Evolutionary conservation across 805 yeast species (phyloP).

Genomic region (Candida tibetensis): DNA sequence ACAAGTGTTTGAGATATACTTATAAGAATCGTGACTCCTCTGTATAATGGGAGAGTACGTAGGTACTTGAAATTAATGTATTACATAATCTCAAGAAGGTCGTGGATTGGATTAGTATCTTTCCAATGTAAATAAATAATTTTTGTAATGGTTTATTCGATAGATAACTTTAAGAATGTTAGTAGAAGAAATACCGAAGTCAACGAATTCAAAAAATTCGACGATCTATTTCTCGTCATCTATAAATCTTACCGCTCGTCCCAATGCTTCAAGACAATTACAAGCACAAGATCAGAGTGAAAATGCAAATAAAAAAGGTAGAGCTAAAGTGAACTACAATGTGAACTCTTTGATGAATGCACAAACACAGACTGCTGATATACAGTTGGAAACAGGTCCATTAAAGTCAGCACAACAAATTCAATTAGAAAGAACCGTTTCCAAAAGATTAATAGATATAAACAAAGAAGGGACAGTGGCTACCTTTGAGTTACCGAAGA

Average conservation of each 20-base stretch:
- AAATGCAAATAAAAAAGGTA: conserved; percentile 27
- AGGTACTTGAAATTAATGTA: too few relatives aligned
- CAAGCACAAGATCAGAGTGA: conserved; percentile 18
- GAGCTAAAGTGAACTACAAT: conserved; percentile 45
- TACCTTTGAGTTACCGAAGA: conserved; percentile 42
- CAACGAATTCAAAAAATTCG: conserved; percentile 27
- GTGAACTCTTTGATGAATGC: conserved; percentile 42
- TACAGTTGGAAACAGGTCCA: conserved; percentile 29
- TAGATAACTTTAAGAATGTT: too few relatives aligned
- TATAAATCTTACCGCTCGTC: conserved; percentile 41
- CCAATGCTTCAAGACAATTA: conserved; percentile 17
- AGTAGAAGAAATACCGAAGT: conserved; percentile 42
- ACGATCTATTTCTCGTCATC: conserved; percentile 42
- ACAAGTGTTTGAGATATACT: too few relatives aligned
- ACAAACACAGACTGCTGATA: conserved; percentile 35
- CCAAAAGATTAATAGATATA: conserved; percentile 35
- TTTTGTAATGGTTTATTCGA: too few relatives aligned
- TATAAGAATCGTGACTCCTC: too few relatives aligned
- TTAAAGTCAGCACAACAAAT: conserved; percentile 42
- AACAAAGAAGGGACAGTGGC: conserved; percentile 28
- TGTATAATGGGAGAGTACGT: too few relatives aligned
- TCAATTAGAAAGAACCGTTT: conserved; percentile 38
- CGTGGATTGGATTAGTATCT: too few relatives aligned
- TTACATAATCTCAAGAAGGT: too few relatives aligned
- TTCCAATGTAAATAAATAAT: too few relatives aligned